Evolutionary conservation across 106 monocot genomes (phyloP).

Genomic region (Platanthera zijinensis): DNA sequence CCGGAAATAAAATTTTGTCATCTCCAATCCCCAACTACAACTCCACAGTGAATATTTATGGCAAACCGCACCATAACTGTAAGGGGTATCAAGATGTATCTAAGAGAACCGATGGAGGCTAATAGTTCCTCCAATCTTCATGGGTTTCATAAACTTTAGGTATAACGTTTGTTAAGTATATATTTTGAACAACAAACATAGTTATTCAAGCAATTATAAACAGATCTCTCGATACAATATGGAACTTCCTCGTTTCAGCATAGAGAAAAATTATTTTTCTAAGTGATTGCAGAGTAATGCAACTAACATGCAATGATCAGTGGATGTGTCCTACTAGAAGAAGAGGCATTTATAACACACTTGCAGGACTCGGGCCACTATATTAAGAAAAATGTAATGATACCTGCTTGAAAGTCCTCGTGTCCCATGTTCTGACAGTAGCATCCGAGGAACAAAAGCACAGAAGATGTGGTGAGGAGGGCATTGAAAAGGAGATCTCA

Average conservation of each 20-base stretch:
- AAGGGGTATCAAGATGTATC: too few relatives aligned
- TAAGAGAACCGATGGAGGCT: not conserved
- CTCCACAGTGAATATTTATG: not conserved
- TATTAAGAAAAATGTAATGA: not conserved
- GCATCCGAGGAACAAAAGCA: slow-evolving; percentile 92
- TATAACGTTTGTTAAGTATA: not conserved
- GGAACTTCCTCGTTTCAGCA: not conserved
- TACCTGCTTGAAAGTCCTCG: slow-evolving; percentile 84
- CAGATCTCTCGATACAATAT: not conserved
- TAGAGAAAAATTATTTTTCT: not conserved
- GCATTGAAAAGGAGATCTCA: slow-evolving; percentile 63
- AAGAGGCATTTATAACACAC: not conserved
- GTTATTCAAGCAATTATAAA: not conserved
- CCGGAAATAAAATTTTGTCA: not conserved
- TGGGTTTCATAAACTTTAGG: slow-evolving; percentile 1
- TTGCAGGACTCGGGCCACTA: not conserved
- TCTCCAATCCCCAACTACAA: not conserved
- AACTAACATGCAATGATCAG: not conserved
- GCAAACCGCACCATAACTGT: too few relatives aligned
- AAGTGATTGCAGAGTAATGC: not conserved
- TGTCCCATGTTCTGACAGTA: slow-evolving; percentile 84
- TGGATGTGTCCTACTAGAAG: not conserved
- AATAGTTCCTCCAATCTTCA: not conserved
- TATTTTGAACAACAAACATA: not conserved
- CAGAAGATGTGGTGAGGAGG: slow-evolving; percentile 40